Conservation (phyloP, 345 rosid species). For the Populus deltoides region DNA sequence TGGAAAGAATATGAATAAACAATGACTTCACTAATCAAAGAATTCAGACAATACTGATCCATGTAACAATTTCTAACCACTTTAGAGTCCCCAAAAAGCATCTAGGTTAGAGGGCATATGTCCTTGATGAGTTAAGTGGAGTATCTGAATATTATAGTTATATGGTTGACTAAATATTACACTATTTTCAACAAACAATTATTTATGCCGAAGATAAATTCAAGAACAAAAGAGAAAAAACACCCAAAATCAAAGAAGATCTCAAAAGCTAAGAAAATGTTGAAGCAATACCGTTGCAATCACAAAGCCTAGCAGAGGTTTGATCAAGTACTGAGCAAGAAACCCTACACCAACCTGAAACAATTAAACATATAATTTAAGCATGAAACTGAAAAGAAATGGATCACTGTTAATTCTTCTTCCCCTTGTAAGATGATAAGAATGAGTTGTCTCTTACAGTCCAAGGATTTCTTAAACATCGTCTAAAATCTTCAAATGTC, state of each 20-base stretch:
- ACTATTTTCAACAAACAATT: too few species aligned
- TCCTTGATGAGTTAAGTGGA: neutral
- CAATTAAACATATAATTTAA: conserved; percentile 13
- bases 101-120: too few species aligned
- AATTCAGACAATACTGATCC: neutral
- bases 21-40: neutral
- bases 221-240: neutral
- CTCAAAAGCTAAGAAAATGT: neutral
- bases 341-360: conserved; percentile 97
- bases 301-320: conserved; percentile 76
- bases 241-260: neutral
- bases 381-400: conserved; percentile 9
- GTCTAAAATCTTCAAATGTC: conserved; percentile 85
- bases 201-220: too few species aligned
- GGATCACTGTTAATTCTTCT: neutral
- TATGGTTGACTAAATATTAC: neutral
- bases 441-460: conserved; percentile 56
- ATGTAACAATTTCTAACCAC: neutral
- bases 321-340: conserved; percentile 82
- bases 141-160: neutral
- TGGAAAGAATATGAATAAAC: neutral
- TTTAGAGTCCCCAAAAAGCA: neutral
- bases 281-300: conserved; percentile 65
- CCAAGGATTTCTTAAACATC: conserved; percentile 93
- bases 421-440: neutral